A percentile compares a stretch with the other conserved stretches of the same genome.
Conservation (phyloP, 768 basidiomycete species). For the Hericium rajendrae region DNA sequence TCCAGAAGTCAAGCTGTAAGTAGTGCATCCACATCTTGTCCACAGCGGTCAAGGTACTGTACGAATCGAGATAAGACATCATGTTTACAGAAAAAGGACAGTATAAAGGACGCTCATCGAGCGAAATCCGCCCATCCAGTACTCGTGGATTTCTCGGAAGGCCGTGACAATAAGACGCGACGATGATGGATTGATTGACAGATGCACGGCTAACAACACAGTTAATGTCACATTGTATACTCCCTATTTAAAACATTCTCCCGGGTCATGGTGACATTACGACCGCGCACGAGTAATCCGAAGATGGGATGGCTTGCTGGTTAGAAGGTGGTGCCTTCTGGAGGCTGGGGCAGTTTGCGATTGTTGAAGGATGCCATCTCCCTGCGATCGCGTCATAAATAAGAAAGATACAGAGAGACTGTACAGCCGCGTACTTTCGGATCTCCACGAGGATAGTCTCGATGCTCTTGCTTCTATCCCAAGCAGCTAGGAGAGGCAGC, state of each 20-base stretch:
- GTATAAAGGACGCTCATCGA: no score
- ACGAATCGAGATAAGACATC: no score
- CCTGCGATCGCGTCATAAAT: constrained; percentile 30
- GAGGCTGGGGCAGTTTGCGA: constrained; percentile 89
- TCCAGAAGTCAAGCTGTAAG: no score
- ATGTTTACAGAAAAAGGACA: no score
- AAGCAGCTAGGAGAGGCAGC: constrained; percentile 62
- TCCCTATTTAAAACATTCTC: background rate
- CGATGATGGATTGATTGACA: background rate
- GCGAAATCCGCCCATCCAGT: no score
- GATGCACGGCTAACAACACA: background rate
- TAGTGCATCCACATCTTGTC: no score
- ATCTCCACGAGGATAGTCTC: constrained; percentile 92
- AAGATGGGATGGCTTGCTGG: background rate
- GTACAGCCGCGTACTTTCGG: constrained; percentile 50
- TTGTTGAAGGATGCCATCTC: constrained; percentile 93
- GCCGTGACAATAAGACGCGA: no score
- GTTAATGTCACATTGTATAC: background rate
- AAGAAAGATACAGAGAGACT: background rate
- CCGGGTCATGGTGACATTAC: background rate
- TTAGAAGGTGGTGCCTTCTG: constrained; percentile 73
- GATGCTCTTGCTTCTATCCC: constrained; percentile 71
- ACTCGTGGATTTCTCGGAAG: no score
- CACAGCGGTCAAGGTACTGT: no score
- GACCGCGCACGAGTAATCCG: background rate